Evolutionary conservation across 176 grass and related monocot species (phyloP).

Genomic region (Phragmites australis): DNA sequence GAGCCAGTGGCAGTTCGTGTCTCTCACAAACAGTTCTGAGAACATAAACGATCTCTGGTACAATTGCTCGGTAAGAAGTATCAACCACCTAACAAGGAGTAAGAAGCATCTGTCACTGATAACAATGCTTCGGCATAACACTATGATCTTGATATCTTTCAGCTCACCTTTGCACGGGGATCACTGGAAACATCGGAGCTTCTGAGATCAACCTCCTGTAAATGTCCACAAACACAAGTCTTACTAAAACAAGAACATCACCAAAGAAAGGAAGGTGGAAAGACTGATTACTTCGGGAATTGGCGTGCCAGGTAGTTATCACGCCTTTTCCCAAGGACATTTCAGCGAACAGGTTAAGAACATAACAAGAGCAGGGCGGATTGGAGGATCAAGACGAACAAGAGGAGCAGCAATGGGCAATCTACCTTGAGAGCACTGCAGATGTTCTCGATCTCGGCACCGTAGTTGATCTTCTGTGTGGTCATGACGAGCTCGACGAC

Average conservation of each 20-base stretch:
- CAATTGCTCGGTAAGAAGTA: constrained; percentile 54
- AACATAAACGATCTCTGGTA: constrained; percentile 66
- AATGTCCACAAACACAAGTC: constrained; percentile 10
- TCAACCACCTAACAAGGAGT: constrained; percentile 55
- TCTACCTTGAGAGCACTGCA: constrained; percentile 91
- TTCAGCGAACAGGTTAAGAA: constrained; percentile 46
- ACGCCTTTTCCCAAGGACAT: constrained; percentile 40
- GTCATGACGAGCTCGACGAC: constrained; percentile 91
- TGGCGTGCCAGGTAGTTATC: constrained; percentile 47
- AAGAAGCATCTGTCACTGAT: constrained; percentile 28
- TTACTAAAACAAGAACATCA: constrained; percentile 11
- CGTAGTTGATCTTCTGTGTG: constrained; percentile 82
- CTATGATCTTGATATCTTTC: not conserved
- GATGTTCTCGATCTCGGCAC: constrained; percentile 74
- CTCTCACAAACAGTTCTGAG: constrained; percentile 66
- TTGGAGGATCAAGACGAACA: not conserved
- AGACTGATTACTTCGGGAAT: constrained; percentile 56
- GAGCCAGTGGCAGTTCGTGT: constrained; percentile 74
- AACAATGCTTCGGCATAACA: not conserved
- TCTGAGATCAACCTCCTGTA: constrained; percentile 90
- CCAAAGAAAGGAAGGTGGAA: constrained; percentile 21
- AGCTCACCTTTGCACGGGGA: constrained; percentile 59
- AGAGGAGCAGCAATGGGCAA: not conserved
- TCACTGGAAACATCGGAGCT: constrained; percentile 51
- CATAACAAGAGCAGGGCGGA: not conserved